Evolutionary conservation across 306 rosid genomes (phyloP).

Genomic region (Dryas alaskensis): DNA sequence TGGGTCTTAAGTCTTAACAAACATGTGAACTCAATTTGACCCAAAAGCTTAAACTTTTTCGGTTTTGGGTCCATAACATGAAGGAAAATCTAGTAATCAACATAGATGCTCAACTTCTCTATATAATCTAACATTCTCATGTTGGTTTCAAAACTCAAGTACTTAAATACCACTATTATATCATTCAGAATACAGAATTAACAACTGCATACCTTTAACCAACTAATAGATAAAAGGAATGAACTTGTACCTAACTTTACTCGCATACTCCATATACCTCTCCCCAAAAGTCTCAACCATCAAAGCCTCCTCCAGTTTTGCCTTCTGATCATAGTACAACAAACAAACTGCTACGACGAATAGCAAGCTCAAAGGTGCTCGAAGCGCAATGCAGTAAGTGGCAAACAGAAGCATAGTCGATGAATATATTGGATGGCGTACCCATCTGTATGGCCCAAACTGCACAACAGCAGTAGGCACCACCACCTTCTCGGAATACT

Average conservation of each 20-base stretch:
- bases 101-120: constrained; percentile 11
- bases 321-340: constrained; percentile 81
- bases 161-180: constrained; percentile 22
- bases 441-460: constrained; percentile 91
- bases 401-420: constrained; percentile 74
- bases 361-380: constrained; percentile 70
- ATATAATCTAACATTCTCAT: constrained; percentile 13
- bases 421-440: constrained; percentile 86
- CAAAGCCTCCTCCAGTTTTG: constrained; percentile 76
- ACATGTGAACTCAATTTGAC: not conserved
- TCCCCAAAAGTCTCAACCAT: constrained; percentile 86
- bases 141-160: constrained; percentile 20
- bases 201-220: constrained; percentile 21
- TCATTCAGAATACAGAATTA: constrained; percentile 10
- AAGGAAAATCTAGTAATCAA: not conserved
- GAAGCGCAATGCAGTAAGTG: constrained; percentile 66
- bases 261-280: constrained; percentile 65
- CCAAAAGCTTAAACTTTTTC: not conserved
- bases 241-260: constrained; percentile 72
- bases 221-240: constrained; percentile 78
- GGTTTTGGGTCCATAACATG: not conserved
- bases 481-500: constrained; percentile 86
- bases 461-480: constrained; percentile 86
- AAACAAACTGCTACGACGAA: constrained; percentile 62
- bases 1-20: not conserved